phyloP scores from a whole-genome alignment of 352 stramenopile genomes.

The Phytopythium sindhum region DNA sequence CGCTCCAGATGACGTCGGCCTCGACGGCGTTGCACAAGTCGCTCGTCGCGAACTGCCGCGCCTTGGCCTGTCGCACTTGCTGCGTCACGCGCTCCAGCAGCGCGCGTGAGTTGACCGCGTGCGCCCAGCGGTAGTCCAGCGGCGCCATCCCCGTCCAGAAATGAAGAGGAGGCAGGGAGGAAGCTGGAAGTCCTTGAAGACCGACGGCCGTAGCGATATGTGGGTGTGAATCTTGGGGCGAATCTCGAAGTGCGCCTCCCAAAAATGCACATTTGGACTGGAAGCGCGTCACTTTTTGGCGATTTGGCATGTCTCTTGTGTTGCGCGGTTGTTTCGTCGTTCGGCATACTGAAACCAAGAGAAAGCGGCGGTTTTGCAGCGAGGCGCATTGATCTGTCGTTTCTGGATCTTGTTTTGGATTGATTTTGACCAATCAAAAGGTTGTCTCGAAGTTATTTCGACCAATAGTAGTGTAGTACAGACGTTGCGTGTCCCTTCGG shows the following conservation, averaged over 20 bases:
- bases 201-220: too few relatives aligned
- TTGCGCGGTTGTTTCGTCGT: neutral
- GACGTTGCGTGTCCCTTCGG: too few relatives aligned
- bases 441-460: neutral
- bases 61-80: constrained; percentile 24
- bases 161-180: neutral
- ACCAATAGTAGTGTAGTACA: neutral
- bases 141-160: constrained; percentile 26
- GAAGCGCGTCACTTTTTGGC: neutral
- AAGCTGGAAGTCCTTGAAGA: constrained; percentile 15
- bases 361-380: neutral
- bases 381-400: neutral
- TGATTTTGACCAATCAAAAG: neutral
- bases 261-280: neutral
- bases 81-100: constrained; percentile 25
- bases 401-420: neutral
- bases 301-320: neutral
- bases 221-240: neutral
- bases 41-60: constrained; percentile 10
- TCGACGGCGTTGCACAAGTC: constrained; percentile 60
- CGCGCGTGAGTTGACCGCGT: constrained; percentile 55
- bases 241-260: neutral
- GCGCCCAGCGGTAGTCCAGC: constrained; percentile 59
- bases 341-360: constrained; percentile 2
- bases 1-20: constrained; percentile 69